phyloP scores from a whole-genome alignment of 2,329 filamentous ascomycete species.

The Ceratocystis smalleyi region DNA sequence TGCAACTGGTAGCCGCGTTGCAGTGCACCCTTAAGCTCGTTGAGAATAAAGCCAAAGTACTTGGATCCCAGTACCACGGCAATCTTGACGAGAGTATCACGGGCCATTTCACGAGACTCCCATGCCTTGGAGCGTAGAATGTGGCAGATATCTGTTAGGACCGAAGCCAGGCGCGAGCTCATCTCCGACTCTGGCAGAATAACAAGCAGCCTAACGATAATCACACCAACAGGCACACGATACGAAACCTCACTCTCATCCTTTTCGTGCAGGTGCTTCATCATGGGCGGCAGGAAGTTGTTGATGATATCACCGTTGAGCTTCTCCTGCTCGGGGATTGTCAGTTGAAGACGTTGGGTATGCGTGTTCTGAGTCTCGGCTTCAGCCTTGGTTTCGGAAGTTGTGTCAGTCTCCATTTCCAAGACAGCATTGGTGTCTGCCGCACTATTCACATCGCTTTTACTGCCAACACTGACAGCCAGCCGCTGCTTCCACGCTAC shows the following conservation, averaged over 20 bases:
- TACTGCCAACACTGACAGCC: constrained; percentile 22
- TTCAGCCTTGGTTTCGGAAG: constrained; percentile 28
- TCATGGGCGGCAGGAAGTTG: constrained; percentile 62
- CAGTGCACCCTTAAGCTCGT: constrained; percentile 70
- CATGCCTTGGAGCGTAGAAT: constrained; percentile 79
- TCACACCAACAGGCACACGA: constrained; percentile 76
- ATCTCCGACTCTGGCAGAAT: constrained; percentile 61
- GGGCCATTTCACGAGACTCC: constrained; percentile 78
- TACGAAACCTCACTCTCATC: constrained; percentile 89
- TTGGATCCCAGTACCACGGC: constrained; percentile 62
- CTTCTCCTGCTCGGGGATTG: constrained; percentile 51
- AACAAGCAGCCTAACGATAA: constrained; percentile 73
- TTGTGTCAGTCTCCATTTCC: constrained; percentile 21
- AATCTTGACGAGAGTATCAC: constrained; percentile 76
- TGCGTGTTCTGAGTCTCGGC: background rate
- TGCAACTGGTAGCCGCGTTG: constrained; percentile 83
- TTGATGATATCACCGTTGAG: constrained; percentile 56
- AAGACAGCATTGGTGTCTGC: background rate
- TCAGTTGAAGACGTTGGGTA: constrained; percentile 38
- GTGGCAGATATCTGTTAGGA: constrained; percentile 83
- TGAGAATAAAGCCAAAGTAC: constrained; percentile 85
- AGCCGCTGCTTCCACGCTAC: constrained; percentile 10
- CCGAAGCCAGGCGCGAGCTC: constrained; percentile 57
- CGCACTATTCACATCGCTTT: constrained; percentile 23
- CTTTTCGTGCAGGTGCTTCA: constrained; percentile 81